These are phyloP conservation scores for Cryptococcus jaspeensis DNA, from an alignment of 1,284 basidiomycete genomes.

Conservation along the genomic window DNA sequence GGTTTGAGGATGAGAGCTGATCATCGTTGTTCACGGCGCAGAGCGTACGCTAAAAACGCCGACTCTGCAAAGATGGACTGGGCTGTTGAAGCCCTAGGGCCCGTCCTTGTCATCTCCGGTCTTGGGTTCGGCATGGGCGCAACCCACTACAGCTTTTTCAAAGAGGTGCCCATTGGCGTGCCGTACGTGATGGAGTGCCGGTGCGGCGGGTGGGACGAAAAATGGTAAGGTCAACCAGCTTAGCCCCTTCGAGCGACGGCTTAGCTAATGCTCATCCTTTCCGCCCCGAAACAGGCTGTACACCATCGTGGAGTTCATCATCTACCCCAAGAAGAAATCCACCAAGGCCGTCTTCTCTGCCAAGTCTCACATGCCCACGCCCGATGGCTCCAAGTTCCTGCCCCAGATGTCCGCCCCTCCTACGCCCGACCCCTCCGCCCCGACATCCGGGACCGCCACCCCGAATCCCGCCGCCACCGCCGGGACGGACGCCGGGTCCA, in stretches of 20 bases:
- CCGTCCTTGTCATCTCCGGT: conserved; percentile 62
- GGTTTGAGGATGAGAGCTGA: background rate
- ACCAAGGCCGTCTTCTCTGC: conserved; percentile 2
- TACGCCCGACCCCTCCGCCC: conserved; percentile 16
- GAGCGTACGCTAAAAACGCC: conserved; percentile 53
- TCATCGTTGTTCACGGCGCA: background rate
- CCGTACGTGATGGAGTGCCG: conserved; percentile 66
- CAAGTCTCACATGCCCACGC: conserved; percentile 2
- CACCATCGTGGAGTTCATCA: conserved; percentile 64
- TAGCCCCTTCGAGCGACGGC: conserved; percentile 7
- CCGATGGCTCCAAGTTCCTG: background rate
- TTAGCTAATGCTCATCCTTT: background rate
- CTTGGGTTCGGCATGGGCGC: conserved; percentile 69
- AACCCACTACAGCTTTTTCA: conserved; percentile 68
- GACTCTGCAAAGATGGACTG: conserved; percentile 58
- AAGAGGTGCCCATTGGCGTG: conserved; percentile 71
- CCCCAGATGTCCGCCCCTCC: conserved; percentile 30
- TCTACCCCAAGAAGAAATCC: conserved; percentile 55
- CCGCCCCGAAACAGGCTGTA: conserved; percentile 56
- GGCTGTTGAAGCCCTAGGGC: conserved; percentile 59
- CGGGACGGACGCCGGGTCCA: conserved; percentile 12
- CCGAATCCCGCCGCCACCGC: conserved; percentile 10
- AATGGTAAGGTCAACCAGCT: conserved; percentile 65
- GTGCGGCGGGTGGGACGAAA: conserved; percentile 72
- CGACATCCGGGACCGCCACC: background rate